These are phyloP conservation scores for Takashimella tepidaria DNA, from an alignment of 1,284 basidiomycete species.

Conservation along the genomic window DNA sequence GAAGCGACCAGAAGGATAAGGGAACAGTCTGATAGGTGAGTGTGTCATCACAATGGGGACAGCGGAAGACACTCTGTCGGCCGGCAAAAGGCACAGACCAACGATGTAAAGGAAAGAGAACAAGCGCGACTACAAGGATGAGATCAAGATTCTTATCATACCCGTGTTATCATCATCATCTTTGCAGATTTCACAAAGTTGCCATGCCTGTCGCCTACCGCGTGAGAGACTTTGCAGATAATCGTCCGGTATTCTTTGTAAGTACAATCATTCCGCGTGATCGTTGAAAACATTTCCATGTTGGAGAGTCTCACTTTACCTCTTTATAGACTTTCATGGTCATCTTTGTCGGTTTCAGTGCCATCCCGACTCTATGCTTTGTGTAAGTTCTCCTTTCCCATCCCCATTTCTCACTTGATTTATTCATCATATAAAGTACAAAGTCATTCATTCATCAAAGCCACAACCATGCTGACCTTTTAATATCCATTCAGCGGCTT, in stretches of 20 bases:
- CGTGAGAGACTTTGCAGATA: slow-evolving; percentile 30
- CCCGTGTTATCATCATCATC: not conserved
- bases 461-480: slow-evolving; percentile 1
- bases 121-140: not conserved
- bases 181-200: slow-evolving; percentile 25
- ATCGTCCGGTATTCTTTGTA: slow-evolving; percentile 36
- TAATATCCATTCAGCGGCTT: slow-evolving; percentile 20
- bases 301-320: no score
- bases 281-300: not conserved
- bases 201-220: slow-evolving; percentile 31
- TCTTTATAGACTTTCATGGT: slow-evolving; percentile 31
- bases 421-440: not conserved
- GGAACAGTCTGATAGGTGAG: slow-evolving; percentile 34
- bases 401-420: not conserved
- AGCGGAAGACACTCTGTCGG: not conserved
- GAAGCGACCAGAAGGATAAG: slow-evolving; percentile 19
- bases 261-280: no score
- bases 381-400: slow-evolving; percentile 17
- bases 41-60: not conserved
- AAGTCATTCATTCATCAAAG: no score
- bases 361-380: slow-evolving; percentile 29
- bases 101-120: no score
- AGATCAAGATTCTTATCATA: not conserved
- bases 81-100: not conserved
- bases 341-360: slow-evolving; percentile 30